Evolutionary conservation across 306 rosid species (phyloP), one percentile per base, ranked within the genome.

Genomic region (Styphnolobium japonicum): DNA sequence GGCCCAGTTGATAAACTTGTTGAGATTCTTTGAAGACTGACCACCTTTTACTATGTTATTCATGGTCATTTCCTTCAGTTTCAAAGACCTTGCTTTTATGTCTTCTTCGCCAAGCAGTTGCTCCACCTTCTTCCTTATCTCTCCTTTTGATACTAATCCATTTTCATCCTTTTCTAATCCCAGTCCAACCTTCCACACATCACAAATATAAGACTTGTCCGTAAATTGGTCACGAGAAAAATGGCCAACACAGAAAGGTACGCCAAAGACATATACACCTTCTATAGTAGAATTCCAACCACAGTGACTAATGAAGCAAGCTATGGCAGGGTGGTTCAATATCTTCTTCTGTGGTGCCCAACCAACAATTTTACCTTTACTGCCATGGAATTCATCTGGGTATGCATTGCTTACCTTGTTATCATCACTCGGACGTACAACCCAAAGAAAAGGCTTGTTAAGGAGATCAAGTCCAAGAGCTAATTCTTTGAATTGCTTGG

Each of bases 231-330:
- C 84, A 31, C 3, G 0, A n/a, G 0, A 3, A 0, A 15, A 55
- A 73, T 19, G 84, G 80, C 84, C 84, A 81, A 81, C 80, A 65
- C 68, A 88, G 39, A 85, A 88, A 68, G 87, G 87, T 2, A 83
- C 73, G 19, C 76, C 81, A 45, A 1, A 1, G 3, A 5, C 37
- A 75, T 53, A 79, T 60, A 78, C 45, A 69, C 88, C 89, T 53
- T 88, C 91, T 1, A 81, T 3, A 1, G 74, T 66, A 16, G 89
- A 88, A 25, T 83, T 88, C 91, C 91, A 88, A 31, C 91, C 89
- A 31, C 89, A 88, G 1, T 88, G 91, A 23, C 84, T 81, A n/a
- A 88, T n/a, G 64, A 88, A 88, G 22, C 86, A 85, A 75, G 85
- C 85, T 12, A 88, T 45, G 0, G 86, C 9, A 40, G 79, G 64